Evolutionary conservation across 1,284 basidiomycete species (phyloP).

Genomic region (Bondarzewia mesenterica): DNA sequence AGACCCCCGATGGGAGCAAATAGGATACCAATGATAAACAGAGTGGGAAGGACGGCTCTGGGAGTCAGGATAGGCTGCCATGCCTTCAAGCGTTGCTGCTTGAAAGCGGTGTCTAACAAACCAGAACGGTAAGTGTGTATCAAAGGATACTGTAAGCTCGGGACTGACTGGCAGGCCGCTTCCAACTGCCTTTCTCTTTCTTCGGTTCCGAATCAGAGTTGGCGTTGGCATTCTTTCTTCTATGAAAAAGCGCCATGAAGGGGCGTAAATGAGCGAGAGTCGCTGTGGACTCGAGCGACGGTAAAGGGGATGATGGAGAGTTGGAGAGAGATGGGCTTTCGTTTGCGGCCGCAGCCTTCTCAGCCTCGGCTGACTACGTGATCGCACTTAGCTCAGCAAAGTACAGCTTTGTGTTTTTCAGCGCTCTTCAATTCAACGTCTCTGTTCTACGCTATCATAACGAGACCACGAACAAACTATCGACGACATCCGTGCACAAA

Average conservation of each 20-base stretch:
- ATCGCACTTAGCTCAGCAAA: background rate
- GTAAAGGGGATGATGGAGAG: background rate
- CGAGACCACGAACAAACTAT: no score
- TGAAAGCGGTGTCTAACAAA: slow-evolving; percentile 86
- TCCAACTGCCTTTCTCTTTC: slow-evolving; percentile 85
- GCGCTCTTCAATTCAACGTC: no score
- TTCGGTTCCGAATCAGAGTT: slow-evolving; percentile 29
- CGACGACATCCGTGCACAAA: no score
- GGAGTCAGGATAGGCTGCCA: slow-evolving; percentile 99
- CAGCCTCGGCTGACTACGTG: background rate
- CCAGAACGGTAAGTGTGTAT: slow-evolving; percentile 3
- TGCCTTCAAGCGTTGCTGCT: slow-evolving; percentile 98
- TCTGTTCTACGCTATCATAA: no score
- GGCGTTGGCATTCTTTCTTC: slow-evolving; percentile 19
- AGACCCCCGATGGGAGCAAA: slow-evolving; percentile 96
- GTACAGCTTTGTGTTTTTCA: no score
- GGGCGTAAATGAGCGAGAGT: slow-evolving; percentile 11
- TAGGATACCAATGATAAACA: slow-evolving; percentile 90
- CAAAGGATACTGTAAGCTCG: background rate
- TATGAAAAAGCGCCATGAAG: slow-evolving; percentile 31
- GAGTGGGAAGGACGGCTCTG: slow-evolving; percentile 91
- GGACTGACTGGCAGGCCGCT: slow-evolving; percentile 79
- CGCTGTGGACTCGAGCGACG: slow-evolving; percentile 9
- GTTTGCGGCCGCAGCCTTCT: background rate
- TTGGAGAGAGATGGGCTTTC: background rate